A percentile compares a stretch with the other conserved stretches of the same genome.
Evolutionary conservation across 2,329 filamentous ascomycete species (phyloP).

Genomic region (Nemania diffusa): DNA sequence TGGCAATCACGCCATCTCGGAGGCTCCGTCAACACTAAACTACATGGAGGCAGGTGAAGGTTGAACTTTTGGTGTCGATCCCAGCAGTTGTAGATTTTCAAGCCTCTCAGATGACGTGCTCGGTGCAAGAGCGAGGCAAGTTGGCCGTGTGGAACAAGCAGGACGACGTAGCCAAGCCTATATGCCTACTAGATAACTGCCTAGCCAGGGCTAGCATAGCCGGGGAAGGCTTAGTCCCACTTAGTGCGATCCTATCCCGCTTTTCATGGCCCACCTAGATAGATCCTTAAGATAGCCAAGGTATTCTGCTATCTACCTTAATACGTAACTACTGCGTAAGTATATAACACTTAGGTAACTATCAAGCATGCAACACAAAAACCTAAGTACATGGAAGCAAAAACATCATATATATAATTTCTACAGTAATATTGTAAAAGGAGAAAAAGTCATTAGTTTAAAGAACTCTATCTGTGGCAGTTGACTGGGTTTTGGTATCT

Average conservation of each 20-base stretch:
- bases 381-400: no score
- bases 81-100: not conserved
- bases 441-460: not conserved
- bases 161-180: not conserved
- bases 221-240: conserved; percentile 5
- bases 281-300: not conserved
- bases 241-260: conserved; percentile 12
- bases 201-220: conserved; percentile 20
- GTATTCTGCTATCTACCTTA: not conserved
- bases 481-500: not conserved
- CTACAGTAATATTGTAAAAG: not conserved
- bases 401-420: not conserved
- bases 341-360: not conserved
- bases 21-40: conserved; percentile 21
- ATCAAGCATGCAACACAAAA: no score
- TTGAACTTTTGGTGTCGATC: not conserved
- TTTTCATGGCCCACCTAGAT: not conserved
- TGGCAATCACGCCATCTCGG: conserved; percentile 30
- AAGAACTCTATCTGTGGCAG: not conserved
- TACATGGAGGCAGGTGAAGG: not conserved
- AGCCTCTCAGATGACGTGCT: conserved; percentile 25
- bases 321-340: not conserved
- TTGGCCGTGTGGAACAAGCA: not conserved
- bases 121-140: conserved; percentile 6
- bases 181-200: not conserved